Evolutionary conservation across 768 basidiomycete genomes (phyloP), one percentile per base, ranked within the genome.

Genomic region (Solioccasus polychromus): DNA sequence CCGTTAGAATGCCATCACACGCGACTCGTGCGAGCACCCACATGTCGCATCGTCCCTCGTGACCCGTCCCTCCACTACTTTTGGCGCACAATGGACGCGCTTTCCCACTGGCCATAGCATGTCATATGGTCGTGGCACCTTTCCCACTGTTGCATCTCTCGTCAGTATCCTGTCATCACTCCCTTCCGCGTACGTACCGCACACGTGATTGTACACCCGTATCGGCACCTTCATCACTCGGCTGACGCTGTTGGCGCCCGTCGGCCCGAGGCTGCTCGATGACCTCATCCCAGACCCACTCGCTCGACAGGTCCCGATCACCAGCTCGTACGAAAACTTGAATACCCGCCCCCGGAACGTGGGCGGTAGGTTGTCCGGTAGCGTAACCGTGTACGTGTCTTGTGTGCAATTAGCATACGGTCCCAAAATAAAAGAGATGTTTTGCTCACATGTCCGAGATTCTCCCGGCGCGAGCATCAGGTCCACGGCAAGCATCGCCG

Each of bases 191-290:
- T 8, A 23, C 82, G 39, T 54, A 92, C 93, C 80, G 36, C 79
- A 71, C 46, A 96, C 88, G 52, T 93, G 74, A 47, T 91, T 93
- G 68, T 96, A 97, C 5, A 98, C 74, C 19, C 92, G 72, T 35
- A 99, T 85, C 0, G 95, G 95, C 1, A 98, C 86, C 40, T 87
- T 88, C 85, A 95, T 90, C 3, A 93, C 78, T 26, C 82, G 71
- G 64, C 88, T 87, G 45, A 73, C 71, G 55, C 79, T 80, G 51
- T 72, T 77, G 28, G 66, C 70, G 35, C 70, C 71, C 11, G 63
- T 59, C 20, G 65, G 51, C 15, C 73, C 62, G 8, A 57, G 40
- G 38, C 67, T 58, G 47, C 67, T 56, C 40, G 66, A 57, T 29
- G 61, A 62, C 40, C 53, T 44, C 55, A 55, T 53, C 29, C 47